Evolutionary conservation across 192 early-diverging fungal species (phyloP).

Genomic region (Chytriomyces hyalinus): DNA sequence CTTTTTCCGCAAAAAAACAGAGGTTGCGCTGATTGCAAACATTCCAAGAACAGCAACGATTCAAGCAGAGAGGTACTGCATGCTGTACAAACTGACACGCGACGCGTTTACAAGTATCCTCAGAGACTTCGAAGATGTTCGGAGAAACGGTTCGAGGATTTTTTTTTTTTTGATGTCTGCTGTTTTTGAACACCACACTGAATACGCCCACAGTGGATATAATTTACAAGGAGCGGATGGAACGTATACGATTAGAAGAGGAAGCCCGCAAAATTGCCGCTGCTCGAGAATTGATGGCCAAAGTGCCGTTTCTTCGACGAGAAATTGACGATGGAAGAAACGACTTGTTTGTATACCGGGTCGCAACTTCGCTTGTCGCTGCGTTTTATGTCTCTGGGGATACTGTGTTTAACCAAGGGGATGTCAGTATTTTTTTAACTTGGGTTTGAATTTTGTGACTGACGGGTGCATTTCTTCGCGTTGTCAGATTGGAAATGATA

Average conservation of each 20-base stretch:
- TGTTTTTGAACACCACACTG: slow-evolving; percentile 4
- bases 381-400: slow-evolving; percentile 20
- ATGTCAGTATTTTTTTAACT: background rate
- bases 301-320: background rate
- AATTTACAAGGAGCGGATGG: slow-evolving; percentile 12
- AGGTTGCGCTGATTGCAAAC: slow-evolving; percentile 47
- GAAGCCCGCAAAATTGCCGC: background rate
- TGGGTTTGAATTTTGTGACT: background rate
- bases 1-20: background rate
- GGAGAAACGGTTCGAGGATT: background rate
- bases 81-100: slow-evolving; percentile 40
- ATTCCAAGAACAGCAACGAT: slow-evolving; percentile 52
- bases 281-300: background rate
- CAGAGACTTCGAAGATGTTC: slow-evolving; percentile 43
- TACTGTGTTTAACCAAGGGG: slow-evolving; percentile 30
- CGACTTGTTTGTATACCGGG: background rate
- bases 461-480: background rate
- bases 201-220: slow-evolving; percentile 24
- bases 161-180: too few species aligned
- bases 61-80: slow-evolving; percentile 27
- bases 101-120: slow-evolving; percentile 36
- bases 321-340: background rate
- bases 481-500: background rate
- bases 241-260: background rate
- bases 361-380: background rate